Evolutionary conservation across 805 yeast genomes (phyloP).

Genomic region (Candida caryicola): DNA sequence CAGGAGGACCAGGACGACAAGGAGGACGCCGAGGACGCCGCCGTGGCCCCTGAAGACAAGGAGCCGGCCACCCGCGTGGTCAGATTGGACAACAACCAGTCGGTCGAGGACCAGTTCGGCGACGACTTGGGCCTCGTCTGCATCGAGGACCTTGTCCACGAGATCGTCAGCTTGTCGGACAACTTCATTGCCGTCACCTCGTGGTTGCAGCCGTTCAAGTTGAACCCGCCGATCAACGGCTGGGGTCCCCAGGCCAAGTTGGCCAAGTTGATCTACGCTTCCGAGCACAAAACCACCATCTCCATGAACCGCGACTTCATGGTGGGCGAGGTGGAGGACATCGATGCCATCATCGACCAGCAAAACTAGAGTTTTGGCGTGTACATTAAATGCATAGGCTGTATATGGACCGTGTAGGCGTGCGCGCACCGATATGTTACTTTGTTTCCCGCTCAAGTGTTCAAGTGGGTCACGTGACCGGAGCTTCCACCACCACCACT

Average conservation of each 20-base stretch:
- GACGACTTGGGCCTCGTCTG: conserved; percentile 62
- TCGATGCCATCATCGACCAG: conserved; percentile 63
- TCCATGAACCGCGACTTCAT: conserved; percentile 65
- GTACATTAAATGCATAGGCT: not conserved
- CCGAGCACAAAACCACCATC: conserved; percentile 46
- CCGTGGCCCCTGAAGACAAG: too few species aligned
- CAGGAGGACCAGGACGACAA: conserved; percentile 16
- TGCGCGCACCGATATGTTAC: too few species aligned
- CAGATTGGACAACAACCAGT: conserved; percentile 68
- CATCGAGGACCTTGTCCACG: conserved; percentile 77
- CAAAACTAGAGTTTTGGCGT: conserved; percentile 45
- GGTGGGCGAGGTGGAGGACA: conserved; percentile 62
- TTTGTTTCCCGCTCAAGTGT: too few species aligned
- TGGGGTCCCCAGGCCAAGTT: conserved; percentile 72
- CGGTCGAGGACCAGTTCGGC: conserved; percentile 70
- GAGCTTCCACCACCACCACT: not conserved
- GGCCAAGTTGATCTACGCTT: conserved; percentile 57
- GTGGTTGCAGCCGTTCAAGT: conserved; percentile 68
- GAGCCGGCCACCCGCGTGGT: conserved; percentile 27
- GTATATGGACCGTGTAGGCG: too few species aligned
- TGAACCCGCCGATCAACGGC: conserved; percentile 69
- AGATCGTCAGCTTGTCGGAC: conserved; percentile 61
- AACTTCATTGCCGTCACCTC: conserved; percentile 56
- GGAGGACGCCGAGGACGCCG: conserved; percentile 11
- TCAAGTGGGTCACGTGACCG: not conserved